These are phyloP conservation scores for Cylindrotheca fusiformis DNA, from an alignment of 108 stramenopile species.

Conservation along the genomic window DNA sequence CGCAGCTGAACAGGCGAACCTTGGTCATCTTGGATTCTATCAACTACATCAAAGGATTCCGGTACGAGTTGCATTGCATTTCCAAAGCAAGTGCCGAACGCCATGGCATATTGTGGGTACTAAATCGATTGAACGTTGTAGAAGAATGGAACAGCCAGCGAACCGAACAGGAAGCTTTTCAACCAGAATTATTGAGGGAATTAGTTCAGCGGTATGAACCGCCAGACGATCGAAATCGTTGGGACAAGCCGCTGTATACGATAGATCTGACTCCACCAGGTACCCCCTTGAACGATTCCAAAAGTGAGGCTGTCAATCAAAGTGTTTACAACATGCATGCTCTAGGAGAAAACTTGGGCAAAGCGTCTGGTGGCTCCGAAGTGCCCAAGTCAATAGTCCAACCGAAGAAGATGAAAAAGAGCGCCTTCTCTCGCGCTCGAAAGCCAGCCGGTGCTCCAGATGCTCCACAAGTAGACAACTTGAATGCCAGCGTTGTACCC, in stretches of 20 bases:
- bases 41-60: constrained; percentile 91
- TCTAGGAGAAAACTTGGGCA: constrained; percentile 36
- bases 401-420: constrained; percentile 4
- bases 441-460: too few species aligned
- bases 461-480: too few species aligned
- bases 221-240: constrained; percentile 83
- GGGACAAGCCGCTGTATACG: constrained; percentile 83
- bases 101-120: constrained; percentile 83
- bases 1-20: constrained; percentile 24
- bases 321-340: constrained; percentile 69
- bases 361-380: constrained; percentile 6
- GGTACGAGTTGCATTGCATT: constrained; percentile 87
- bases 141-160: constrained; percentile 53
- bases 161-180: constrained; percentile 27
- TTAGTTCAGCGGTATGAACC: constrained; percentile 84
- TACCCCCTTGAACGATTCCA: constrained; percentile 8
- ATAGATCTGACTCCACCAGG: constrained; percentile 48
- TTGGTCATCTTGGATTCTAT: constrained; percentile 85
- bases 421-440: constrained; percentile 16
- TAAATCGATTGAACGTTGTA: constrained; percentile 40
- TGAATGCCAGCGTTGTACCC: too few species aligned
- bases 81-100: constrained; percentile 71
- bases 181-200: constrained; percentile 53
- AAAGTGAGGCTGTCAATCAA: constrained; percentile 33
- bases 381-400: neutral